These are phyloP conservation scores for Penicillium frequentans DNA, from an alignment of 2,329 filamentous ascomycete genomes.

Conservation along the genomic window DNA sequence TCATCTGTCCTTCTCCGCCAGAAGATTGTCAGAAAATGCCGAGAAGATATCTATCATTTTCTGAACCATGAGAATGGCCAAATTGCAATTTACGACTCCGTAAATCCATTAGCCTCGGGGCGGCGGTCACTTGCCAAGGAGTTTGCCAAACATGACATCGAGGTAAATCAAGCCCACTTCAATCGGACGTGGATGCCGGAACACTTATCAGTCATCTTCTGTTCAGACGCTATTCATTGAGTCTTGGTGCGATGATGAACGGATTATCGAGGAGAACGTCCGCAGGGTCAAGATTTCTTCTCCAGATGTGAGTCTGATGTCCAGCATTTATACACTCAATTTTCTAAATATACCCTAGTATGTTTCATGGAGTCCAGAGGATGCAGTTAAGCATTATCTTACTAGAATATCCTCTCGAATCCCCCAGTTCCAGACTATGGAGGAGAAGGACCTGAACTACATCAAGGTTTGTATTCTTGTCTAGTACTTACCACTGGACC, in stretches of 20 bases:
- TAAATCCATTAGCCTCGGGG: constrained; percentile 84
- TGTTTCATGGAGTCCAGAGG: constrained; percentile 84
- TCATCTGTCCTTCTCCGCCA: constrained; percentile 90
- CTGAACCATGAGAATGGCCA: constrained; percentile 96
- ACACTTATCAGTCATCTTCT: neutral
- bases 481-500: neutral
- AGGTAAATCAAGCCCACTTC: constrained; percentile 52
- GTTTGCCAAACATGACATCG: constrained; percentile 95
- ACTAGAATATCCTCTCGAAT: constrained; percentile 88
- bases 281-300: constrained; percentile 97
- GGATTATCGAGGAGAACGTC: constrained; percentile 94
- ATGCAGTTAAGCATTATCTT: constrained; percentile 89
- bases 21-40: constrained; percentile 95
- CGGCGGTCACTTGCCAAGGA: constrained; percentile 87
- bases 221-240: constrained; percentile 92
- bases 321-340: constrained; percentile 3
- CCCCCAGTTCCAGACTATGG: constrained; percentile 94
- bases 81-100: constrained; percentile 97
- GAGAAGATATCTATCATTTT: constrained; percentile 95
- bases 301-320: constrained; percentile 70
- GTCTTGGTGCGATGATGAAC: constrained; percentile 89
- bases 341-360: constrained; percentile 58
- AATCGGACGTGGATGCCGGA: neutral
- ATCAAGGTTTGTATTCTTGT: constrained; percentile 62
- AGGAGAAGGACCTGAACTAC: constrained; percentile 90